Base-by-base conservation (phyloP, 108 stramenopile species). In the Cyclotella atomus region DNA sequence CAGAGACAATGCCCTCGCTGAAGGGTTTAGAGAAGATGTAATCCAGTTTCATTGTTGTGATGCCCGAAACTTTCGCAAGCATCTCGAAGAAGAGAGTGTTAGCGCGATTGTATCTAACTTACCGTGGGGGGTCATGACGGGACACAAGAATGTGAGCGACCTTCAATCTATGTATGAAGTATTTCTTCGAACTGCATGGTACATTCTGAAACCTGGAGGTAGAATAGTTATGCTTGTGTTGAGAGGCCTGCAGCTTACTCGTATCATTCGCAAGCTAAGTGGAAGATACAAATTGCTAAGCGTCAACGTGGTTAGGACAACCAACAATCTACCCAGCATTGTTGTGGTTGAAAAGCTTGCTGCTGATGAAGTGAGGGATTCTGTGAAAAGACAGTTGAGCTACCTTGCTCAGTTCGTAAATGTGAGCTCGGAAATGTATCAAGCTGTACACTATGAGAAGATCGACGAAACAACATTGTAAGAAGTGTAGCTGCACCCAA, bases 101-200 rank as follows among this genome's bases (percentile, higher is more conserved):
- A 75, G 79, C 61, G 85, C 87, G 0, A 83, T 90, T 55, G 84
- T 88, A 5, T 73, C 77, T 33, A 90, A 90, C 60, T 32, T 90
- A 21, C 89, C 89, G 7, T 90, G 89, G 71, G 89, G 89, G 8
- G 76, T 90, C 34, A 84, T 84, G 84, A 90, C 89, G 1, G 89
- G 89, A 0, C 77, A 83, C 6, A 84, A 84, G 52, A 76, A 89
- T 64, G 89, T 88, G 14, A 75, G 73, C 17, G 85, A 85, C 45
- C 61, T 90, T n/a, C 85, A 86, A 55, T 83, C 85, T 17, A 66
- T 90, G 78, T 89, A 89, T 52, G 89, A 89, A 52, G 83, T 89
- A 32, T 89, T 89, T 59, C 60, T 89, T 24, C 70, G 89, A 4
- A 87, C 81, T 32, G 83, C 85, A 6, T 90, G 89, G 89, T 77